Base-by-base conservation (phyloP, 768 basidiomycete species). In the Tephrocybe rancida region DNA sequence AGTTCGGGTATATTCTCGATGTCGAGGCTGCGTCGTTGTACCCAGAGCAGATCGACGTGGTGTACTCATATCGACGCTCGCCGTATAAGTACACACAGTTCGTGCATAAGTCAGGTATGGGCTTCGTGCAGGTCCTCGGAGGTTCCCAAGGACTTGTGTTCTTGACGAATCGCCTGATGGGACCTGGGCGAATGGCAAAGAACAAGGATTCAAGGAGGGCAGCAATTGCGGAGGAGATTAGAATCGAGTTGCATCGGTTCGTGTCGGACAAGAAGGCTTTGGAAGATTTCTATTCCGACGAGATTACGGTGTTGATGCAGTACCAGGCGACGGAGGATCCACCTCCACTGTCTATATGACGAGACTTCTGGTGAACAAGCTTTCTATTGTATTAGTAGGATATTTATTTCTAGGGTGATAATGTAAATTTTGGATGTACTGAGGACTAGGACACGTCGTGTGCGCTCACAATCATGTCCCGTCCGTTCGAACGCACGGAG, bases 61-160 rank as follows among this genome's bases (percentile, higher is more conserved):
- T 87, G 21, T 98, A 98, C 71, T 90, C 90, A 8, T 98, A 98
- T 66, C 87, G 95, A 13, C 86, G 88, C 34, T 73, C 83, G 37
- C 78, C 86, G 3, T 91, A 85, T 74, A 78, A 81, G 57, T 83
- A 93, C 70, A 90, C 93, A 18, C 96, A 98, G 66, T 98, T 92
- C 67, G 89, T 97, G 26, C 96, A 97, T 64, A 85, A 87, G 44
- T 84, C 88, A 4, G 97, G 97, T 1, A 83, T 90, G 21, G 94
- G 92, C 8, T 93, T 98, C 64, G 85, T 94, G 8, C 94, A 97
- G 66, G 87, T 96, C 53, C 64, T 95, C 4, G 91, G 88, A 2
- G 91, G 86, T 1, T 68, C 78, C 3, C 77, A 87, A 49, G 94
- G 95, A 0, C 95, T 94, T 69, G 70, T 93, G 54, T 96, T 95